These are phyloP conservation scores for Phtheirospermum japonicum DNA, from an alignment of 257 asterid species.

Conservation along the genomic window DNA sequence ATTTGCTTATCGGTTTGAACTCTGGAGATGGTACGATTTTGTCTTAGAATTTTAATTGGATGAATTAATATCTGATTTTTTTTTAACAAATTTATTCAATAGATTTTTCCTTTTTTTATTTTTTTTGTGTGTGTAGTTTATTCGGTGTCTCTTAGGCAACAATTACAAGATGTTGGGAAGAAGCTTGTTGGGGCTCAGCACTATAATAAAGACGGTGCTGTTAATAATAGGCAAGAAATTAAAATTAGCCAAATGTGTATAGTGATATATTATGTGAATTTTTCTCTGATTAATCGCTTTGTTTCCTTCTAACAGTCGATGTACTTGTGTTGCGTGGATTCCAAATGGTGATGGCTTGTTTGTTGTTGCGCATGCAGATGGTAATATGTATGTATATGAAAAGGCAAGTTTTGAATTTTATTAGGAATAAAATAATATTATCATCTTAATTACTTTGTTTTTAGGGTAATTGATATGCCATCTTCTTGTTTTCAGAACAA, in stretches of 20 bases:
- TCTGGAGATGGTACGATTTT: slow-evolving; percentile 84
- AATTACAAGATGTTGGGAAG: slow-evolving; percentile 94
- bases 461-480: slow-evolving; percentile 7
- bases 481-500: slow-evolving; percentile 54
- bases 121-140: slow-evolving; percentile 81
- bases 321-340: slow-evolving; percentile 89
- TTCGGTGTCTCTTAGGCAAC: slow-evolving; percentile 89
- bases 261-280: not conserved
- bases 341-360: slow-evolving; percentile 92
- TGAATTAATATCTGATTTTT: slow-evolving; percentile 17
- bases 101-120: slow-evolving; percentile 26
- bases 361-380: slow-evolving; percentile 90
- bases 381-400: slow-evolving; percentile 81
- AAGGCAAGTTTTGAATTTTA: slow-evolving; percentile 64
- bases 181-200: slow-evolving; percentile 99
- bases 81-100: not conserved
- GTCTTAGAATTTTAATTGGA: slow-evolving; percentile 18
- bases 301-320: slow-evolving; percentile 64
- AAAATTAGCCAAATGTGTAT: not conserved
- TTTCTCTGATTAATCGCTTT: slow-evolving; percentile 10
- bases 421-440: slow-evolving; percentile 17
- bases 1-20: slow-evolving; percentile 86
- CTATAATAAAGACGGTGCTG: slow-evolving; percentile 92
- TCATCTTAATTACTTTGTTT: slow-evolving; percentile 18
- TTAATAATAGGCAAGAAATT: slow-evolving; percentile 66